Evolutionary conservation across 2,329 filamentous ascomycete species (phyloP), one percentile per base, ranked within the genome.

Genomic region (Volutella citrinella): DNA sequence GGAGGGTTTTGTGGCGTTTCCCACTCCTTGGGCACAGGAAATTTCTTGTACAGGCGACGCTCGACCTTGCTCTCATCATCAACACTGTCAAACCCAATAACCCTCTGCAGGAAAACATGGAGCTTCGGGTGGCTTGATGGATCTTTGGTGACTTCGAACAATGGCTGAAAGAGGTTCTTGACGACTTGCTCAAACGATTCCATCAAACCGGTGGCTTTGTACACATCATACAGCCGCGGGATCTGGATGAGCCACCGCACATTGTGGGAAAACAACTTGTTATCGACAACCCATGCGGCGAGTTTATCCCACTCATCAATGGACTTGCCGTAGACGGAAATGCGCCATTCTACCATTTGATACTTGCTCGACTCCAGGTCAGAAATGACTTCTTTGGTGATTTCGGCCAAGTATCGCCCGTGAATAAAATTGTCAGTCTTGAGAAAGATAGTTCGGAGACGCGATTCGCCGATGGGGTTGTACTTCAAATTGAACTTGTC

Each of bases 401-500:
- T 96, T 61, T 98, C 93, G 1, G 93, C 93, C 26, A 98, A 70
- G 58, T 98, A 98, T 30, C 91, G 84, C 21, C 93, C 93, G 48
- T 95, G 82, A 57, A 98, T 95, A 61, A 89, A 91, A 59, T 98
- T 98, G 64, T 98, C 93, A 9, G 93, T 98, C 69, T 98, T 98
- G 34, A 98, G 70, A 60, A 98, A 98, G 50, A 98, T 98, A n/a
- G 93, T 95, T 54, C 93, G 81, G 36, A 98, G 69, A 35, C 93
- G 82, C 26, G 93, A 97, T 64, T 98, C 93, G 30, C 93, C 93
- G 42, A 98, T 82, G 1, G 93, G 93, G 51, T 98, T 98, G 60
- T 98, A 98, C 61, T 98, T 98, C 36, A 98, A 71, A 59, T 98
- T 98, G 74, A 98, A 98, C 63, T 98, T 98, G 70, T 98, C 93